Base-by-base conservation (phyloP, 1,284 basidiomycete species). In the Ceratobasidium sp. region DNA sequence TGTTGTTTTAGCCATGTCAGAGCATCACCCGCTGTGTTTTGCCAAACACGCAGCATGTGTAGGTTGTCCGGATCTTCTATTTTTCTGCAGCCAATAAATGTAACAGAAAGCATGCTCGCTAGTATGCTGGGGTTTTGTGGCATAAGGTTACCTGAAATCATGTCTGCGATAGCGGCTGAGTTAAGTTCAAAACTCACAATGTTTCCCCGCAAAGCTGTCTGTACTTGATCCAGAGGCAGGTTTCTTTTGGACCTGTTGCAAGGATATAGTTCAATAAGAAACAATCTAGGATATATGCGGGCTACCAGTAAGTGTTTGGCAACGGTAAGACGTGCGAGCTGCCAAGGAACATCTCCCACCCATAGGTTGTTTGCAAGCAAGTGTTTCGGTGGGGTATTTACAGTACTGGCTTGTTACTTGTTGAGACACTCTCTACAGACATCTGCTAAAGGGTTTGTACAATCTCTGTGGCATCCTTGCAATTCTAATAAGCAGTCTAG, bases 361-460 rank as follows among this genome's bases (percentile, higher is more conserved):
- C 86, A 86, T 79, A 86, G 80, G 12, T 82, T 77, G 69, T 86
- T 87, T 18, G 83, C 84, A 0, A 86, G 80, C 1, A 83, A 79
- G 20, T 83, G 80, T 15, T 76, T 80, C 5, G 84, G 83, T 20
- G 56, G 63, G n/a, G n/a, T n/a, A n/a, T n/a, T n/a, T n/a, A n/a
- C n/a, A n/a, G n/a, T n/a, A n/a, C n/a, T n/a, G n/a, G n/a, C n/a
- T n/a, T n/a, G 0, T 15, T 26, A 10, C 18, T 4, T 58, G 2
- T 33, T 26, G 39, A 49, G 18, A 49, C 55, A 58, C n/a, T n/a
- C 55, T 5, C 9, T n/a, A 10, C 55, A 58, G 10, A 58, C n/a
- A 10, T 58, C 9, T 10, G 28, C 55, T 23, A 5, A 5, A 10
- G 1, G 9, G 28, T 9, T n/a, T 12, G 33, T 4, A 33, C 10